phyloP scores from a whole-genome alignment of 768 basidiomycete genomes.

The Saitozyma sp. region DNA sequence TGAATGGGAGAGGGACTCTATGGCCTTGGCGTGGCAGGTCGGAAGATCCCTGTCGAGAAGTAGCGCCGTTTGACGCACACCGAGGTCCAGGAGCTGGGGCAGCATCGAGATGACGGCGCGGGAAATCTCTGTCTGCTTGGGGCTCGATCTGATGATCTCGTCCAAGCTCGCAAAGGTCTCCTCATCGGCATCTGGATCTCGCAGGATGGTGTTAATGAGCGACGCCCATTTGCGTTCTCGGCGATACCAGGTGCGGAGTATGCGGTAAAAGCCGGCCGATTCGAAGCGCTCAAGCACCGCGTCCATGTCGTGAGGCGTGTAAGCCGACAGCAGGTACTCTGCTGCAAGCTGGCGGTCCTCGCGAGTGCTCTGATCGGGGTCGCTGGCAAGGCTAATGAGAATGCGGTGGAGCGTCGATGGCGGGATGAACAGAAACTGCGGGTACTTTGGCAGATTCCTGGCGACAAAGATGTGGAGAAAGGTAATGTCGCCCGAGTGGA shows the following conservation, averaged over 20 bases:
- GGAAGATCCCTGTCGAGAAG: constrained; percentile 72
- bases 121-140: constrained; percentile 51
- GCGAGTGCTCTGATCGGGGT: constrained; percentile 71
- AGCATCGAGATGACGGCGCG: constrained; percentile 62
- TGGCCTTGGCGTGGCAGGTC: constrained; percentile 64
- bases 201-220: constrained; percentile 70
- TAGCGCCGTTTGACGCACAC: constrained; percentile 67
- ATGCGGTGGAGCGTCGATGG: constrained; percentile 71
- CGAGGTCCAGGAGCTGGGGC: constrained; percentile 64
- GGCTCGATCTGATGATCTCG: constrained; percentile 58
- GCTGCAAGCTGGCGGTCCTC: constrained; percentile 94
- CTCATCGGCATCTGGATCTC: constrained; percentile 62
- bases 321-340: constrained; percentile 88
- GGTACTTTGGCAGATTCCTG: constrained; percentile 94
- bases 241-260: constrained; percentile 76
- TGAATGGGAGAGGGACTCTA: constrained; percentile 58
- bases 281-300: constrained; percentile 70
- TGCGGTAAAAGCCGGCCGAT: constrained; percentile 83
- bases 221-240: constrained; percentile 74
- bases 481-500: constrained; percentile 60
- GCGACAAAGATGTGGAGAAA: constrained; percentile 95
- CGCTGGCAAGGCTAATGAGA: constrained; percentile 73
- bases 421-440: constrained; percentile 69
- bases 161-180: constrained; percentile 68
- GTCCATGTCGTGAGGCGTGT: constrained; percentile 78